These are phyloP conservation scores for Schizophyllum commune DNA, from an alignment of 1,284 basidiomycete species.

Conservation along the genomic window DNA sequence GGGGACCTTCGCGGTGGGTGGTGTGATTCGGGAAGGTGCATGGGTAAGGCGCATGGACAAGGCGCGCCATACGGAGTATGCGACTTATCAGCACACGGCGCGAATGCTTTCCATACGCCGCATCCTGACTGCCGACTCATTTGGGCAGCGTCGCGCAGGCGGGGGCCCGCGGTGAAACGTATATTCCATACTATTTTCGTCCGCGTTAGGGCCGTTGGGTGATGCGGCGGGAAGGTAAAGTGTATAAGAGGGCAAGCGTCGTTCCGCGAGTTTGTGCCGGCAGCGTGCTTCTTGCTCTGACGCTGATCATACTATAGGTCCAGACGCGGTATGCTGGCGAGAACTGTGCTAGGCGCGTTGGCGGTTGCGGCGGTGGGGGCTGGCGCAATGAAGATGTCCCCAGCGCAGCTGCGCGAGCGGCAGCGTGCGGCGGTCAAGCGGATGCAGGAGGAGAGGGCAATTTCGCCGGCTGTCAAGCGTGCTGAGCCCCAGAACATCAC, in stretches of 20 bases:
- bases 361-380: neutral
- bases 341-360: neutral
- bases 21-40: neutral
- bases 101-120: neutral
- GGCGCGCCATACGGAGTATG: neutral
- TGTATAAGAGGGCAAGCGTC: neutral
- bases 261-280: neutral
- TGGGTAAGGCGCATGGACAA: neutral
- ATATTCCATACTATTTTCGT: neutral
- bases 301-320: neutral
- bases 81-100: neutral
- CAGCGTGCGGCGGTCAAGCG: constrained; percentile 35
- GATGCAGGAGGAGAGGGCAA: constrained; percentile 19
- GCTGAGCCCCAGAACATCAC: constrained; percentile 53
- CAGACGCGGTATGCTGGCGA: neutral
- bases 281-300: neutral
- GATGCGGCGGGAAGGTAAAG: neutral
- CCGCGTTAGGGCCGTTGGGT: neutral
- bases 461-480: constrained; percentile 15
- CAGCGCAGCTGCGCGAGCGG: constrained; percentile 25
- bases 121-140: neutral
- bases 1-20: neutral
- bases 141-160: neutral
- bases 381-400: neutral
- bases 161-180: neutral